These are phyloP conservation scores for Fusarium sp. DNA, from an alignment of 2,329 filamentous ascomycete species.

Conservation along the genomic window DNA sequence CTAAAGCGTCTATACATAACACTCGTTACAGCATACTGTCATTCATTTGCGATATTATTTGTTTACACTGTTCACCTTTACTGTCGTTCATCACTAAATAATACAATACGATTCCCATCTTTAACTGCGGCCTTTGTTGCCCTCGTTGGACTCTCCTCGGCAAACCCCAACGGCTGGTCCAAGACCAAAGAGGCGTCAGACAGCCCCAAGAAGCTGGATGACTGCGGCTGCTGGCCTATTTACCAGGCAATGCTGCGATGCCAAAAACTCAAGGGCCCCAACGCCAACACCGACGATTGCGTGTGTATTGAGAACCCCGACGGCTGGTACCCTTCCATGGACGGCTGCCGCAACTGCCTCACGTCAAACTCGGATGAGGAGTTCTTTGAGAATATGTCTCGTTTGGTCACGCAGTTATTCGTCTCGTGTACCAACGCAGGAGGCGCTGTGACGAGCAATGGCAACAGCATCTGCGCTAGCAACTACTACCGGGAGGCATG, in stretches of 20 bases:
- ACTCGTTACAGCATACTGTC: conserved; percentile 1
- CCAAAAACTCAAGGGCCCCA: conserved; percentile 34
- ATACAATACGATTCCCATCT: conserved; percentile 15
- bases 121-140: conserved; percentile 15
- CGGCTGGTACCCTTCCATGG: conserved; percentile 41
- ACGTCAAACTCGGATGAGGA: conserved; percentile 19
- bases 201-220: conserved; percentile 39
- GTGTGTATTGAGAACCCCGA: conserved; percentile 38
- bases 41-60: background rate
- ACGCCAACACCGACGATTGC: conserved; percentile 24
- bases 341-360: conserved; percentile 40
- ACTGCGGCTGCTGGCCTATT: conserved; percentile 43
- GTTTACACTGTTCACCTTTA: background rate
- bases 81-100: background rate
- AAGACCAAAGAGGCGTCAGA: conserved; percentile 32
- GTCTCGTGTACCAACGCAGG: conserved; percentile 39
- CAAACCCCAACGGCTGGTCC: conserved; percentile 39
- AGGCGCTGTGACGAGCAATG: conserved; percentile 34
- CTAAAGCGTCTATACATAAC: background rate
- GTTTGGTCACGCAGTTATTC: conserved; percentile 41
- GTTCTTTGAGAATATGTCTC: conserved; percentile 36
- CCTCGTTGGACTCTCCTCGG: conserved; percentile 21
- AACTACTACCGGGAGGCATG: conserved; percentile 34
- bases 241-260: conserved; percentile 38
- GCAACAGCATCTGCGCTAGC: conserved; percentile 33